A percentile compares a stretch with the other conserved stretches of the same genome.
Conservation (phyloP, 208 protist species). For the Leptomonas pyrrhocoris region DNA sequence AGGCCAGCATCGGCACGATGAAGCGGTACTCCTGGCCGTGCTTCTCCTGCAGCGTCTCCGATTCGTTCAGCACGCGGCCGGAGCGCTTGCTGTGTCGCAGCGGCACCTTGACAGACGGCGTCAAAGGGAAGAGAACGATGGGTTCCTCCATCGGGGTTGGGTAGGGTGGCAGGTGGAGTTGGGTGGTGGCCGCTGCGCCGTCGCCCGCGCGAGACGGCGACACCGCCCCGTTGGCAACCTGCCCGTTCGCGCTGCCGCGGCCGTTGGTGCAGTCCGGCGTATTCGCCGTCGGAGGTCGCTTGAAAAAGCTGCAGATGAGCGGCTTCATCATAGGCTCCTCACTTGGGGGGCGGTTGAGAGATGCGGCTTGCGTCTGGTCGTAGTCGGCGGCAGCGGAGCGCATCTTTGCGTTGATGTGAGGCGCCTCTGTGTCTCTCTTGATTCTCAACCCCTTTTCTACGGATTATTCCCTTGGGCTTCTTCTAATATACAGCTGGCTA, state of each 20-base stretch:
- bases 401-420: slow-evolving; percentile 3
- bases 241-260: slow-evolving; percentile 5
- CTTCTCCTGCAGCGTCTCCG: slow-evolving; percentile 74
- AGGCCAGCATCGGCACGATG: slow-evolving; percentile 51
- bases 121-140: slow-evolving; percentile 37
- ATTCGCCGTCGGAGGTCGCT: background rate
- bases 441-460: too few species aligned
- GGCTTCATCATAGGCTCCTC: slow-evolving; percentile 30
- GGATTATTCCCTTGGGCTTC: too few species aligned
- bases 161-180: slow-evolving; percentile 8
- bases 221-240: background rate
- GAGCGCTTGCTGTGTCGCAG: slow-evolving; percentile 37
- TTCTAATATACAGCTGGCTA: too few species aligned
- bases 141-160: slow-evolving; percentile 24
- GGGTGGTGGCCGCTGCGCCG: background rate
- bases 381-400: background rate
- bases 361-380: background rate
- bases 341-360: background rate
- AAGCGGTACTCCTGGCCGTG: slow-evolving; percentile 72
- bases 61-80: slow-evolving; percentile 58
- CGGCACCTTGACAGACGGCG: slow-evolving; percentile 42
- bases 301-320: slow-evolving; percentile 37
- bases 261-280: background rate
- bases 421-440: background rate
- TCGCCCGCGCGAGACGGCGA: background rate